These are phyloP conservation scores for Termitomyces sp. DNA, from an alignment of 768 basidiomycete genomes.

Conservation along the genomic window DNA sequence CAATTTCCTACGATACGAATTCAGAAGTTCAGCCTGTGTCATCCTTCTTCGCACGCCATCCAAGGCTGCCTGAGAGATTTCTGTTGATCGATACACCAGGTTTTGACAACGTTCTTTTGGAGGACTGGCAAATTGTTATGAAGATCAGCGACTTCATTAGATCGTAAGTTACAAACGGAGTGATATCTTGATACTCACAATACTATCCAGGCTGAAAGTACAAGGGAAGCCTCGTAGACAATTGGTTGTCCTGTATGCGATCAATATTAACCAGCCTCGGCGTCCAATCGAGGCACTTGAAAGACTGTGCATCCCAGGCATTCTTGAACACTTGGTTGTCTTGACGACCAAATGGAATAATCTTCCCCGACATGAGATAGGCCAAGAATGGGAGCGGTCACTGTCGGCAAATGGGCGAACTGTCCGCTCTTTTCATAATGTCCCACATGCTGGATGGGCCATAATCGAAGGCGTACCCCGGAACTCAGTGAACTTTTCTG, in stretches of 20 bases:
- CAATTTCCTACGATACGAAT: neutral
- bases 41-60: neutral
- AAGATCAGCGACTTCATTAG: neutral
- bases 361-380: neutral
- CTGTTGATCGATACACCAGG: conserved; percentile 6
- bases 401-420: neutral
- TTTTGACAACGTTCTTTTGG: conserved; percentile 4
- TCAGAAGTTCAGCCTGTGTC: neutral
- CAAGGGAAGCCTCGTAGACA: neutral
- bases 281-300: neutral
- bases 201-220: neutral
- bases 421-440: neutral
- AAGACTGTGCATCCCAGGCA: conserved; percentile 1
- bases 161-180: no score
- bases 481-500: neutral
- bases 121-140: neutral
- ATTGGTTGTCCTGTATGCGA: neutral
- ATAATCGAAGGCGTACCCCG: neutral
- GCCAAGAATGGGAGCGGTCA: neutral
- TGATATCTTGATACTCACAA: no score
- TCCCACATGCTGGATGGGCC: neutral
- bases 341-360: conserved; percentile 2
- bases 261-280: conserved; percentile 1
- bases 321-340: neutral
- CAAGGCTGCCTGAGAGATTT: neutral